Base-by-base conservation (phyloP, 2,329 filamentous ascomycete species). In the Sporothrix protearum region DNA sequence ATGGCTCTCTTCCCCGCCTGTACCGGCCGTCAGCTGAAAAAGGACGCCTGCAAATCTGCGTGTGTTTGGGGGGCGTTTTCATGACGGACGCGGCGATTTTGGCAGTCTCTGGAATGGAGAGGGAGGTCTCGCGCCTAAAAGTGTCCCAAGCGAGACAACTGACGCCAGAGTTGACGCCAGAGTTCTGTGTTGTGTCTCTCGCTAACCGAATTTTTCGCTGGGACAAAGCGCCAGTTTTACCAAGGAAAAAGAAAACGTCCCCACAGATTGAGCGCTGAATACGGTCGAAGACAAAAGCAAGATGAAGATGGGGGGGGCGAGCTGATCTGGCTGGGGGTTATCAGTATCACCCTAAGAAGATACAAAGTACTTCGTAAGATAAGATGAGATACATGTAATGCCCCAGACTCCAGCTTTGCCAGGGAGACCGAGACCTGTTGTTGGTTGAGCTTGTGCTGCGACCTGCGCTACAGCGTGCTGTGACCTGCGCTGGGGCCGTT, bases 381-480 rank as follows among this genome's bases (percentile, higher is more conserved):
- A n/a, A n/a, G n/a, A n/a, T n/a, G n/a, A n/a, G n/a, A n/a, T n/a
- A n/a, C 22, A 19, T 30, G 28, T 39, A 42, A 42, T 69, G 33
- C 33, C n/a, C 49, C 49, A 22, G 49, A 42, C 49, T 57, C 19
- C n/a, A n/a, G 57, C 33, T 36, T 36, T 22, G 28, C 22, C 2
- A 33, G 16, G 42, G 45, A 25, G 45, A 22, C n/a, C n/a, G n/a
- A n/a, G n/a, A n/a, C n/a, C n/a, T n/a, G 33, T 16, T 59, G 16
- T 36, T 36, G 25, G 25, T 28, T 4, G 10, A 28, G 9, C 6
- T n/a, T 61, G 68, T 70, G 42, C 39, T 70, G 68, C 68, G 42
- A 70, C 68, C 68, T 70, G 68, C 68, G 68, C 68, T 63, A 22
- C 45, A 49, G 55, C 68, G 68, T 70, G 39, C 68, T 70, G 55